Evolutionary conservation across 2,329 filamentous ascomycete species (phyloP), one percentile per base, ranked within the genome.

Genomic region (Fusarium sp.): DNA sequence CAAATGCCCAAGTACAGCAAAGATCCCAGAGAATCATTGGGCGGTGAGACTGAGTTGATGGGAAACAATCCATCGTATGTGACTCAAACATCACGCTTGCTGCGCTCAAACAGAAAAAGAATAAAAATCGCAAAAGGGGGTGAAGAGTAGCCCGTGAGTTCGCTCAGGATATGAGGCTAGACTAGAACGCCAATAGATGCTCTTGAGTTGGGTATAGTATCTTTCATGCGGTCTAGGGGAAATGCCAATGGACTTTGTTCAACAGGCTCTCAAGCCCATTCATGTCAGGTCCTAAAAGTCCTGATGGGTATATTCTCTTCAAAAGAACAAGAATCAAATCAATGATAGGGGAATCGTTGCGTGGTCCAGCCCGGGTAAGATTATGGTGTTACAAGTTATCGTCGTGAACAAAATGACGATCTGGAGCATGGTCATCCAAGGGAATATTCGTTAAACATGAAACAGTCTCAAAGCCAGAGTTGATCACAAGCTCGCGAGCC

Each of bases 401-500:
- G 72, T 69, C 73, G 61, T 67, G 62, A 70, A 50, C 14, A 64
- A 65, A 47, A 63, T 29, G 71, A 68, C 40, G 45, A 67, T 57
- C 42, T 65, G 59, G 66, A 59, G 56, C 68, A 50, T 65, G 64
- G 59, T 71, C 40, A 50, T 68, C 62, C 59, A 52, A 61, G 54
- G 58, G 40, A 64, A 61, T 50, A 65, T 68, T 60, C 64, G 60
- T 75, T 64, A 75, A 73, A 70, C 59, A 70, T 74, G 27, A 64
- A 66, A 34, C 34, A 22, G 22, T 45, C 29, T 58, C 34, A 58
- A 66, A 50, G 29, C 24, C 45, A 22, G 29, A 29, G n/a, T 56
- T 50, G 29, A 67, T 84, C 82, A 91, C 82, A 91, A 84, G 69
- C 83, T 87, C 73, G 89, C 88, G 71, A 91, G 87, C 60, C 89